These are phyloP conservation scores for Lactarius hengduanensis DNA, from an alignment of 768 basidiomycete genomes.

Conservation along the genomic window DNA sequence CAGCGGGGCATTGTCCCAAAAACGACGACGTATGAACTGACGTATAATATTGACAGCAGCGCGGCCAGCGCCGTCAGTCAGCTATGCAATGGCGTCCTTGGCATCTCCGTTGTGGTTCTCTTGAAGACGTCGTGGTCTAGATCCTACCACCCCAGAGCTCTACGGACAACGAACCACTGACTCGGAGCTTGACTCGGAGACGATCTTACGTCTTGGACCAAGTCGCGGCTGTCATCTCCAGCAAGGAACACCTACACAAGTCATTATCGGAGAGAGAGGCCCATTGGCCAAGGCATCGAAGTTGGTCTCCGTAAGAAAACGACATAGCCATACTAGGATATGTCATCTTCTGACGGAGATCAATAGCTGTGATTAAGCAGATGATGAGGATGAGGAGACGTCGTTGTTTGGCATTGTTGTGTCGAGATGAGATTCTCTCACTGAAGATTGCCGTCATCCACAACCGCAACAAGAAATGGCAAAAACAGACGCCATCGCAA, in stretches of 20 bases:
- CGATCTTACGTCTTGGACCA: neutral
- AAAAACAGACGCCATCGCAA: slow-evolving; percentile 70
- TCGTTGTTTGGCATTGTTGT: neutral
- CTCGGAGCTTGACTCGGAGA: too few relatives aligned
- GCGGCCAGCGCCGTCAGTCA: neutral
- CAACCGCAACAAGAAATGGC: slow-evolving; percentile 46
- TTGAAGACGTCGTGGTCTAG: neutral
- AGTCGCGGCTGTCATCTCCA: neutral
- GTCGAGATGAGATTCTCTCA: neutral
- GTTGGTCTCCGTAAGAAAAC: neutral
- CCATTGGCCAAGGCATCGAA: neutral
- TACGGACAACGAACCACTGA: neutral
- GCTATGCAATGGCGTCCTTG: neutral
- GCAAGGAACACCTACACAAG: neutral
- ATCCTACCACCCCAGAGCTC: neutral
- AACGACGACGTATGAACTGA: neutral
- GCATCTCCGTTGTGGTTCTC: neutral
- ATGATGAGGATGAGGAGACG: neutral
- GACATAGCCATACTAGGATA: too few relatives aligned
- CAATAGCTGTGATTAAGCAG: neutral
- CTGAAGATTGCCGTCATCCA: neutral
- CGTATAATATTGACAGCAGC: neutral
- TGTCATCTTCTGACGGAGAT: too few relatives aligned
- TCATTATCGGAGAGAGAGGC: neutral
- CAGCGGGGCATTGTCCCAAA: neutral